These are phyloP conservation scores for Cyclotella sp. DNA, from an alignment of 108 stramenopile genomes.

Conservation along the genomic window DNA sequence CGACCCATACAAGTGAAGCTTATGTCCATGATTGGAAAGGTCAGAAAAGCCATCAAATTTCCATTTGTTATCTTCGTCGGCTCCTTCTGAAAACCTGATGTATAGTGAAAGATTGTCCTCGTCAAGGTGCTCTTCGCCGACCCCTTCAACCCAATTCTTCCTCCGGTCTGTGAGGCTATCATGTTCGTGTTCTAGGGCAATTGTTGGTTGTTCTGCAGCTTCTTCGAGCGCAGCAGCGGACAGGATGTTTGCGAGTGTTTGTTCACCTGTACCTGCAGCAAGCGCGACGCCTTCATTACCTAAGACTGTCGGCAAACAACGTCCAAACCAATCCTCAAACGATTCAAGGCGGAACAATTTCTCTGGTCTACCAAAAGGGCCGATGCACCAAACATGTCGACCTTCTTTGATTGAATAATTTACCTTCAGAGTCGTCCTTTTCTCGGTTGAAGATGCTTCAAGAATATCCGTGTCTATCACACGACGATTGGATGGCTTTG, in stretches of 20 bases:
- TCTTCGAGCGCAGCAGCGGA: conserved; percentile 57
- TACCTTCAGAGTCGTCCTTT: conserved; percentile 7
- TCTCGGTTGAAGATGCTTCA: conserved; percentile 5
- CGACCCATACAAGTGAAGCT: conserved; percentile 59
- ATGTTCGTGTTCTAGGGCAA: conserved; percentile 21
- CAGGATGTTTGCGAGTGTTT: conserved; percentile 78
- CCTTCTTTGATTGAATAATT: conserved; percentile 57
- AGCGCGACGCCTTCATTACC: conserved; percentile 83
- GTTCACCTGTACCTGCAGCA: conserved; percentile 76
- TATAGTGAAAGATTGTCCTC: conserved; percentile 90
- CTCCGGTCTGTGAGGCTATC: conserved; percentile 11
- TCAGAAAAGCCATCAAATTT: conserved; percentile 75
- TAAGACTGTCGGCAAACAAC: conserved; percentile 67
- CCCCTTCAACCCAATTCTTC: conserved; percentile 81
- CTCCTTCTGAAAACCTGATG: conserved; percentile 86
- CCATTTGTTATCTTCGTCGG: conserved; percentile 76
- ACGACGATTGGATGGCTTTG: conserved; percentile 43
- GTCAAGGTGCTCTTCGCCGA: conserved; percentile 85
- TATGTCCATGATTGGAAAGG: conserved; percentile 73
- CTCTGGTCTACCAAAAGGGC: conserved; percentile 74
- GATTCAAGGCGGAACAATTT: conserved; percentile 69
- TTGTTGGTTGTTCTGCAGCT: conserved; percentile 40
- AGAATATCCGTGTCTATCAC: conserved; percentile 62
- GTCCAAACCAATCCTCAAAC: conserved; percentile 88
- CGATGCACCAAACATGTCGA: conserved; percentile 83